Conservation (phyloP, 1,139 yeast genomes). For the Yamadazyma buinensis region DNA sequence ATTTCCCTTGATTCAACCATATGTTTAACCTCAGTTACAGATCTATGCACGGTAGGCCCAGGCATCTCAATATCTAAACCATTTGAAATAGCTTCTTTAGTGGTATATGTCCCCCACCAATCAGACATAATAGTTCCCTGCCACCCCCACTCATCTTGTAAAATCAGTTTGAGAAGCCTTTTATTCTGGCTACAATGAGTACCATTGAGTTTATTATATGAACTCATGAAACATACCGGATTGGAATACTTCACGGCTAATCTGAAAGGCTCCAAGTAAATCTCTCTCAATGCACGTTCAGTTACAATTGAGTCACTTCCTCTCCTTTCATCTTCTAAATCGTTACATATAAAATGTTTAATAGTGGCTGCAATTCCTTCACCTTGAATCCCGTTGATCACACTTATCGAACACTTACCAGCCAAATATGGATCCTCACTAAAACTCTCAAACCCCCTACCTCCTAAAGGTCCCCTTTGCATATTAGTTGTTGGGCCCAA, state of each 20-base stretch:
- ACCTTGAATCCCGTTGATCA: slow-evolving; percentile 25
- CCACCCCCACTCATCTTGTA: slow-evolving; percentile 30
- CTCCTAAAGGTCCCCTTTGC: slow-evolving; percentile 27
- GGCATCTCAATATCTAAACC: slow-evolving; percentile 63
- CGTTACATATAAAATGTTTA: slow-evolving; percentile 58
- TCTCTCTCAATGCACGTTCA: slow-evolving; percentile 56
- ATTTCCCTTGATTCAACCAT: slow-evolving; percentile 23
- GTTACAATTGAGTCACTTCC: slow-evolving; percentile 44
- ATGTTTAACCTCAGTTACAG: slow-evolving; percentile 26
- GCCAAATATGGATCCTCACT: slow-evolving; percentile 29
- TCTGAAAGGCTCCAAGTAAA: slow-evolving; percentile 59
- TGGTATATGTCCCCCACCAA: slow-evolving; percentile 55
- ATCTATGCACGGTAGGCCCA: slow-evolving; percentile 49
- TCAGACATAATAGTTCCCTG: slow-evolving; percentile 55
- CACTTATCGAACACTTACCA: slow-evolving; percentile 23
- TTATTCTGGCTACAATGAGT: slow-evolving; percentile 46
- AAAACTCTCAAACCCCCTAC: slow-evolving; percentile 28
- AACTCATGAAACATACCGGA: slow-evolving; percentile 42
- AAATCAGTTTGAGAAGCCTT: slow-evolving; percentile 36
- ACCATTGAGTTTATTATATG: slow-evolving; percentile 57
- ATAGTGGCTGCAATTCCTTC: slow-evolving; percentile 49
- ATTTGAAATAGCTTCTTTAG: slow-evolving; percentile 40
- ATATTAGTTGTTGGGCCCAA: slow-evolving; percentile 30
- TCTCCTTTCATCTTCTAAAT: slow-evolving; percentile 51
- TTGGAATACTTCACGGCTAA: slow-evolving; percentile 45